Evolutionary conservation across 1,284 basidiomycete species (phyloP).

Genomic region (Hemileia vastatrix): DNA sequence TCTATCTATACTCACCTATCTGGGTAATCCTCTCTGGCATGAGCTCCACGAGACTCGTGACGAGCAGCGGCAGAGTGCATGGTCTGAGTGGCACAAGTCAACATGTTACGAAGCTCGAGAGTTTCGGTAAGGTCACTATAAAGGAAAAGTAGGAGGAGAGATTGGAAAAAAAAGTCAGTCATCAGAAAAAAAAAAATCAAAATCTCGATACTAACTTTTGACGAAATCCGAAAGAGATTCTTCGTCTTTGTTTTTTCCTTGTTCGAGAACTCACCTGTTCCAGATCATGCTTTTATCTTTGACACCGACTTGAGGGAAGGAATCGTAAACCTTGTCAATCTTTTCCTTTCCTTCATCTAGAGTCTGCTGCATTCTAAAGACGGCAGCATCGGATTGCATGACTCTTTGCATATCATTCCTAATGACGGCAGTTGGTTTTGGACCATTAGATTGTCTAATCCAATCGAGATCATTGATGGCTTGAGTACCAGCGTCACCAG

Average conservation of each 20-base stretch:
- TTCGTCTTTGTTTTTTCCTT: no score
- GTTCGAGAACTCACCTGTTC: slow-evolving; percentile 29
- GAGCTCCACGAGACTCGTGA: slow-evolving; percentile 93
- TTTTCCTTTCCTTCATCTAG: slow-evolving; percentile 40
- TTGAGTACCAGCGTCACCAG: slow-evolving; percentile 74
- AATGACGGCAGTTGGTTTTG: slow-evolving; percentile 35
- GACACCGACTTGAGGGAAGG: slow-evolving; percentile 35
- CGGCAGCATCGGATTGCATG: slow-evolving; percentile 43
- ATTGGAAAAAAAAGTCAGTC: no score
- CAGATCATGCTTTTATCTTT: slow-evolving; percentile 43
- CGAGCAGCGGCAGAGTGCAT: slow-evolving; percentile 88
- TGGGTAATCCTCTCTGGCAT: slow-evolving; percentile 90
- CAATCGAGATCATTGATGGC: slow-evolving; percentile 83
- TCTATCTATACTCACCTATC: slow-evolving; percentile 55
- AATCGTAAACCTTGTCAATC: slow-evolving; percentile 38
- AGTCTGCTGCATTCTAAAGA: slow-evolving; percentile 41
- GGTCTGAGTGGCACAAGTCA: slow-evolving; percentile 90
- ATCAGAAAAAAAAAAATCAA: no score
- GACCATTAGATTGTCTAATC: slow-evolving; percentile 48
- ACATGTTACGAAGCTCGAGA: slow-evolving; percentile 86
- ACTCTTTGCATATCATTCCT: slow-evolving; percentile 43
- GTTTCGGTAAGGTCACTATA: slow-evolving; percentile 85
- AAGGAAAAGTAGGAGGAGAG: background rate
- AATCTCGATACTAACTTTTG: no score
- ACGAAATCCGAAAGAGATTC: no score